Base-by-base conservation (phyloP, 495 filamentous ascomycete species). In the Trichoderma parareesei region DNA sequence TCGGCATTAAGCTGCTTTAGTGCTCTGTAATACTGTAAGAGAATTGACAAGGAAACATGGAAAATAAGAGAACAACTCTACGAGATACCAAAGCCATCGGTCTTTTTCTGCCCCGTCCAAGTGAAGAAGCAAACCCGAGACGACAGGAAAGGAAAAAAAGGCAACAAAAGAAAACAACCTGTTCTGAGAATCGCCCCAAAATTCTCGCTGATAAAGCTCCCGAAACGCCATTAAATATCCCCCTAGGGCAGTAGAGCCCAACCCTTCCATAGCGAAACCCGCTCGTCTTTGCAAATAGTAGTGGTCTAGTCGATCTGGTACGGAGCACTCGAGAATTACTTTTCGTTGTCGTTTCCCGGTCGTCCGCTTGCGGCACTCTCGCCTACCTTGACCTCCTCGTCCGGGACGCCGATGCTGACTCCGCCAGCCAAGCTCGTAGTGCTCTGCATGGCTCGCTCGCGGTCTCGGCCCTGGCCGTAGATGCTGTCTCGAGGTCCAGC, bases 321-420 rank as follows among this genome's bases (percentile, higher is more conserved):
- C 27, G 27, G 27, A 27, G 13, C 2, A 8, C 8, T 33, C 2
- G 11, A 37, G 10, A 10, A 57, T 57, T 5, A 57, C 33, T 27
- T 8, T 27, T 44, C 5, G 61, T 38, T 48, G 61, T 18, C 42
- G n/a, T 63, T 46, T 20, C n/a, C 41, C 38, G 77, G 60, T 7
- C 80, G 80, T 0, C 78, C 72, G 64, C 81, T 82, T 3, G 80
- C 76, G 38, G 83, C 83, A 65, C 83, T 86, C 71, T 86, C 83
- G 5, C 83, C 83, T 46, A 85, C 81, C 9, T 73, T 71, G 6
- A 86, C 71, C 64, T 76, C 79, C 33, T 81, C 79, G 16, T 84
- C 80, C 0, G 79, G 76, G 2, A 79, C 78, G 18, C 79, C 78
- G 8, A 76, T 73, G 7, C 67, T 77, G 1, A 79, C 66, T 42